These are phyloP conservation scores for Pestalotiopsis sp. DNA, from an alignment of 2,329 filamentous ascomycete species.

Conservation along the genomic window DNA sequence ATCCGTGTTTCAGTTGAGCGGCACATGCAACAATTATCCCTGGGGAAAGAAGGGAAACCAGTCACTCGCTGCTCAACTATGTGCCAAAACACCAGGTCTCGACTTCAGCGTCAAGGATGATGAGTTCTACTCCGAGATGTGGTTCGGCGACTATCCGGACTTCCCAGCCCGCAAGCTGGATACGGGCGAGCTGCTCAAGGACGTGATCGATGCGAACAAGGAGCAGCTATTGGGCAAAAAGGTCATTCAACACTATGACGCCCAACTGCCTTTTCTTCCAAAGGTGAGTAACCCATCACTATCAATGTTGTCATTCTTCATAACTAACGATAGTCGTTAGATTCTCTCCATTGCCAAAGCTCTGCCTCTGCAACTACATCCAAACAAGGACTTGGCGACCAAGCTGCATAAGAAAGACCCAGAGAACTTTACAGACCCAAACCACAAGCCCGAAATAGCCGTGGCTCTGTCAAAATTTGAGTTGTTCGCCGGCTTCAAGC, in stretches of 20 bases:
- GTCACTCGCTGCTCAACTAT: slow-evolving; percentile 66
- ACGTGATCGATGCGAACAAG: slow-evolving; percentile 62
- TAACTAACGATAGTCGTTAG: slow-evolving; percentile 41
- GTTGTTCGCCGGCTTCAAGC: slow-evolving; percentile 75
- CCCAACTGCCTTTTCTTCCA: slow-evolving; percentile 69
- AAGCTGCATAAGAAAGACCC: slow-evolving; percentile 66
- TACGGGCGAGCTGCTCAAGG: slow-evolving; percentile 63
- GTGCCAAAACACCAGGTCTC: slow-evolving; percentile 62
- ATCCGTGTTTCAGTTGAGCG: slow-evolving; percentile 45
- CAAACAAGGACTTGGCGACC: slow-evolving; percentile 65
- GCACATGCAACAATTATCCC: slow-evolving; percentile 59
- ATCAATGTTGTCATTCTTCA: no score
- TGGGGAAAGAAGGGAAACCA: slow-evolving; percentile 70
- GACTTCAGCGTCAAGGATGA: slow-evolving; percentile 65
- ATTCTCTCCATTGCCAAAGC: slow-evolving; percentile 76
- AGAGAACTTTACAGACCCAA: slow-evolving; percentile 66
- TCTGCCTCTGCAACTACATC: slow-evolving; percentile 73
- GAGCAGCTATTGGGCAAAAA: slow-evolving; percentile 63
- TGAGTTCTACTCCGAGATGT: slow-evolving; percentile 65
- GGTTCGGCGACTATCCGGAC: slow-evolving; percentile 76
- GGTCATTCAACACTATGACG: slow-evolving; percentile 60
- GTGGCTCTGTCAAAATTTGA: slow-evolving; percentile 72
- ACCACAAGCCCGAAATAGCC: slow-evolving; percentile 81
- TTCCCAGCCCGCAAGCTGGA: slow-evolving; percentile 64
- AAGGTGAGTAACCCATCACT: slow-evolving; percentile 40